A percentile compares a stretch with the other conserved stretches of the same genome.
phyloP scores from a whole-genome alignment of 805 yeast genomes.

The Saccharomycopsis schoenii region DNA sequence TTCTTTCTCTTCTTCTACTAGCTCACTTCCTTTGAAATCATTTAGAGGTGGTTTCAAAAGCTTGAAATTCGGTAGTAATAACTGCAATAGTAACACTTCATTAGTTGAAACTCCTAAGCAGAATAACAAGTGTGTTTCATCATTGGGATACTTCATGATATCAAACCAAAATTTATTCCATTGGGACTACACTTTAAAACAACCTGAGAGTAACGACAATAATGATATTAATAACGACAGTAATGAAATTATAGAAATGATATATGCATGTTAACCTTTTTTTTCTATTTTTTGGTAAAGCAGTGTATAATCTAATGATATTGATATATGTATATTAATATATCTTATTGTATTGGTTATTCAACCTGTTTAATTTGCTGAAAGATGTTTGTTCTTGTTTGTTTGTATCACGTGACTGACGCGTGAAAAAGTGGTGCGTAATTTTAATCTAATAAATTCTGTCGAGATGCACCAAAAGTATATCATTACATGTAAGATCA shows the following conservation, averaged over 20 bases:
- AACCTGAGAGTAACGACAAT: not conserved
- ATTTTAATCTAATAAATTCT: no score
- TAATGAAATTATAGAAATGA: not conserved
- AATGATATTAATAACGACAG: not conserved
- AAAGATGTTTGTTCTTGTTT: no score
- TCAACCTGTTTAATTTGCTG: no score
- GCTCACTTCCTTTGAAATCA: constrained; percentile 1
- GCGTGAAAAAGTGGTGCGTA: not conserved
- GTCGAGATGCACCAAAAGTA: no score
- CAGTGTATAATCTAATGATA: not conserved
- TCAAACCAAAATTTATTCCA: not conserved
- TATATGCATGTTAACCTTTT: not conserved
- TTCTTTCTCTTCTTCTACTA: not conserved
- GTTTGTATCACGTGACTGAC: not conserved
- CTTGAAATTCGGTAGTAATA: not conserved
- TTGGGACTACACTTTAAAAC: not conserved
- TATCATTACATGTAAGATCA: no score
- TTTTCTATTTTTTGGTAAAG: not conserved
- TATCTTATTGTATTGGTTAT: no score
- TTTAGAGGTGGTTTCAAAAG: not conserved
- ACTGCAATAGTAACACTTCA: not conserved
- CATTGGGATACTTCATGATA: not conserved
- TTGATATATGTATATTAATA: no score
- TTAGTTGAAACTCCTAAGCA: not conserved
- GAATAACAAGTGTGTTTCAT: not conserved